A percentile compares a stretch with the other conserved stretches of the same genome.
These are phyloP conservation scores for Malus domestica DNA, from an alignment of 306 rosid genomes.

Conservation along the genomic window DNA sequence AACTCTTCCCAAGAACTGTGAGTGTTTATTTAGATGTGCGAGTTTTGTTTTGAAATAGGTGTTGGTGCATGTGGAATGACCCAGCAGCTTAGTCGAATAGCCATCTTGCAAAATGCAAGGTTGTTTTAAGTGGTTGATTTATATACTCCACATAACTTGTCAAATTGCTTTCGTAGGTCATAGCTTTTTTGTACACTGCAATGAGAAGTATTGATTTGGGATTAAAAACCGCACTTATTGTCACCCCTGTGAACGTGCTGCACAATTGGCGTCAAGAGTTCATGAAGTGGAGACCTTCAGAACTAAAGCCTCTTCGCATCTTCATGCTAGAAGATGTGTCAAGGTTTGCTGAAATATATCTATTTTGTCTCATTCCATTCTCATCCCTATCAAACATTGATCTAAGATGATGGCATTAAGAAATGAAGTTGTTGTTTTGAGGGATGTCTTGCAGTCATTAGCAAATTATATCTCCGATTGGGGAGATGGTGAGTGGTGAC, in stretches of 20 bases:
- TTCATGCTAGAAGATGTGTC: constrained; percentile 91
- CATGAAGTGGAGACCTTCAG: constrained; percentile 85
- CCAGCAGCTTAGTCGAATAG: neutral
- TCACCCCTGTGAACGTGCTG: constrained; percentile 90
- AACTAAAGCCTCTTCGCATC: constrained; percentile 66
- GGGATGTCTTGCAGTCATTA: neutral
- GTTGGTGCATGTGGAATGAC: neutral
- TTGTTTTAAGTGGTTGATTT: constrained; percentile 12
- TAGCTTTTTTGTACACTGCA: constrained; percentile 90
- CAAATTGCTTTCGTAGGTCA: constrained; percentile 53
- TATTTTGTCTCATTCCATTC: neutral
- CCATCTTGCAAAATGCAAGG: neutral
- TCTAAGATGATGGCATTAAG: neutral
- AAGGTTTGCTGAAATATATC: constrained; percentile 41
- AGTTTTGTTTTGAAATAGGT: neutral
- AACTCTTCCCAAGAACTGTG: neutral
- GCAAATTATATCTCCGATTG: neutral
- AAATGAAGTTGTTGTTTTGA: neutral
- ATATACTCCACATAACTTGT: constrained; percentile 18
- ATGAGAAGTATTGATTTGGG: constrained; percentile 88
- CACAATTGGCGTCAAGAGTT: constrained; percentile 98
- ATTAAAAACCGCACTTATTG: constrained; percentile 79
- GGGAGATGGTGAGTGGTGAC: neutral
- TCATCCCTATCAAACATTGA: neutral
- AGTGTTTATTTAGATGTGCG: neutral